These are phyloP conservation scores for Delonix regia DNA, from an alignment of 306 rosid species.

Conservation along the genomic window DNA sequence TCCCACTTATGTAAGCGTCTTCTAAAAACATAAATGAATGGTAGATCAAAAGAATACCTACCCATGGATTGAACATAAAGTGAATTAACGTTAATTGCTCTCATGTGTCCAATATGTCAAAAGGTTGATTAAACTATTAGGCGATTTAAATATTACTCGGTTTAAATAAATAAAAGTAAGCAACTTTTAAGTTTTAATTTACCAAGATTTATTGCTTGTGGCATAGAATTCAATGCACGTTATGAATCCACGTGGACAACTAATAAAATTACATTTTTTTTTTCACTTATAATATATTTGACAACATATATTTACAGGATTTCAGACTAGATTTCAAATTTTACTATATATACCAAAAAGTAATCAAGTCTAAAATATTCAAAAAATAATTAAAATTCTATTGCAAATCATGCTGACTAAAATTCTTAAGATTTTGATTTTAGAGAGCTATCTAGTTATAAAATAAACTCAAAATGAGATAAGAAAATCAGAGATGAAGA, in stretches of 20 bases:
- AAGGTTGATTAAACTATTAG: slow-evolving; percentile 23
- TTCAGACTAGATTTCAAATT: too few species aligned
- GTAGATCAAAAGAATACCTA: slow-evolving; percentile 29
- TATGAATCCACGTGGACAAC: neutral
- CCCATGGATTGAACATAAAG: slow-evolving; percentile 31
- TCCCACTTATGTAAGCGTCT: slow-evolving; percentile 15
- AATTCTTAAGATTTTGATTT: too few species aligned
- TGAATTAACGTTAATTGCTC: neutral
- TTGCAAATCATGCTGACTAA: too few species aligned
- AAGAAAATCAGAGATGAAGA: too few species aligned
- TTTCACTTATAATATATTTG: too few species aligned
- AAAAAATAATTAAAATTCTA: too few species aligned
- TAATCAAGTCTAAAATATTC: too few species aligned
- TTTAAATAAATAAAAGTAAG: neutral
- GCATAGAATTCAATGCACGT: neutral
- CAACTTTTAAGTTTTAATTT: too few species aligned
- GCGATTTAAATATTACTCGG: neutral
- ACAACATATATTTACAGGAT: too few species aligned
- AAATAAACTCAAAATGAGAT: too few species aligned
- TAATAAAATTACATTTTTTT: neutral
- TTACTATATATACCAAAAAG: too few species aligned
- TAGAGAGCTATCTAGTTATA: too few species aligned
- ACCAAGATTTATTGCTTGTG: neutral
- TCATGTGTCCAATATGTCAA: slow-evolving; percentile 32
- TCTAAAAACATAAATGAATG: slow-evolving; percentile 32